Evolutionary conservation across 805 yeast species (phyloP).

Genomic region (Cyberlindnera euphorbiae): DNA sequence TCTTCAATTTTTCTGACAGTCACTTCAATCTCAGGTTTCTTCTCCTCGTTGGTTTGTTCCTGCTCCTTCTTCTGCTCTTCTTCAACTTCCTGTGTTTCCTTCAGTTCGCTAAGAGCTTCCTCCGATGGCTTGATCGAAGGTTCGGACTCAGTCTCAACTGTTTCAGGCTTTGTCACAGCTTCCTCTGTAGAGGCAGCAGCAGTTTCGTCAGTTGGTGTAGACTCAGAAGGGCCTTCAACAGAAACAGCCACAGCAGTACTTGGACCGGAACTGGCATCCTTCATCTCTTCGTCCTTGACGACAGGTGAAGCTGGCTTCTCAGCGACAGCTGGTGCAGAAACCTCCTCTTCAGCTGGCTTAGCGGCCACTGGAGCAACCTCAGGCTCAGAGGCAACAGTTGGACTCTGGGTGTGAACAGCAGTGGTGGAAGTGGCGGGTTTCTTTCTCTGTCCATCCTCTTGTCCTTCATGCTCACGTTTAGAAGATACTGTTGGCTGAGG

Average conservation of each 20-base stretch:
- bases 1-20: constrained; percentile 36
- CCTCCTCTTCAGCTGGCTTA: not conserved
- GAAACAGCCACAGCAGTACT: too few species aligned
- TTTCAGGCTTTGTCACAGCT: not conserved
- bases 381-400: constrained; percentile 1
- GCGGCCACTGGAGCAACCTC: not conserved
- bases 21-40: constrained; percentile 33
- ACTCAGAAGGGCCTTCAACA: too few species aligned
- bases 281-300: constrained; percentile 6
- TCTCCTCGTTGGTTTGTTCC: constrained; percentile 15
- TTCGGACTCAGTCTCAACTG: constrained; percentile 13
- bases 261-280: not conserved
- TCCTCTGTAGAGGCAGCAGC: not conserved
- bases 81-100: constrained; percentile 34
- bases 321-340: constrained; percentile 2
- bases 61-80: constrained; percentile 29
- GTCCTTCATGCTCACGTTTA: constrained; percentile 15
- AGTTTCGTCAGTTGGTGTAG: not conserved
- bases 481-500: constrained; percentile 8
- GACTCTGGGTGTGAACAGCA: not conserved
- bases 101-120: constrained; percentile 24
- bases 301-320: constrained; percentile 2
- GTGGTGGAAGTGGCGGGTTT: constrained; percentile 1
- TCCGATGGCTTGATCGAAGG: constrained; percentile 23
- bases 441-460: constrained; percentile 13